A percentile compares a stretch with the other conserved stretches of the same genome.
phyloP scores from a whole-genome alignment of 2,329 filamentous ascomycete genomes.

The Corinectria fuckeliana region DNA sequence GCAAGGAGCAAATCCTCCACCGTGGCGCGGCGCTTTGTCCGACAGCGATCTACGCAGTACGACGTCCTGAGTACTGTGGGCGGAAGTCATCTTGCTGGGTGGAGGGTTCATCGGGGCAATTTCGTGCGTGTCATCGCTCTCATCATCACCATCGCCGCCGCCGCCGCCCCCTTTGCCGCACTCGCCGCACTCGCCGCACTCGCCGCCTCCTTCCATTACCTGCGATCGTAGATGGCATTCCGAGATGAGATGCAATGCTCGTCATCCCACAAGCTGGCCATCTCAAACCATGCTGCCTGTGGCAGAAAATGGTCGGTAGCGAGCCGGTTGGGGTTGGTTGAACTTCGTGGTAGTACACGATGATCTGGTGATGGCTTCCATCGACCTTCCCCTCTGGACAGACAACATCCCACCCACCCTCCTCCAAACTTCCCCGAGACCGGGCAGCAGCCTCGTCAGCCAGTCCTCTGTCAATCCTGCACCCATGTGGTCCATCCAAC shows the following conservation, averaged over 20 bases:
- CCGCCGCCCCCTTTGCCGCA: background rate
- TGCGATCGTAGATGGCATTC: constrained; percentile 16
- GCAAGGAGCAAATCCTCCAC: constrained; percentile 7
- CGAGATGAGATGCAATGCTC: constrained; percentile 17
- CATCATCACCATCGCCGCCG: background rate
- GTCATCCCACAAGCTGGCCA: constrained; percentile 2
- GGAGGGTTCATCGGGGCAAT: background rate
- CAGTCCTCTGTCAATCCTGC: constrained; percentile 11
- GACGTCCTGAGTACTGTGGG: background rate
- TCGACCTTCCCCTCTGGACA: constrained; percentile 22
- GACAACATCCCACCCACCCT: background rate
- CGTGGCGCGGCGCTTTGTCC: constrained; percentile 10
- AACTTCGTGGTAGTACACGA: constrained; percentile 12
- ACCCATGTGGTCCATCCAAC: constrained; percentile 6
- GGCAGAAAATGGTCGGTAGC: constrained; percentile 10
- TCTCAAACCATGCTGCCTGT: background rate
- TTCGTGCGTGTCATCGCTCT: constrained; percentile 1
- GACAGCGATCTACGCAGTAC: background rate
- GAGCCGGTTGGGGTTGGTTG: background rate
- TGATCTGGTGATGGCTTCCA: constrained; percentile 30
- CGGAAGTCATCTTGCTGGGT: background rate
- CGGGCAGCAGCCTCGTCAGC: constrained; percentile 2
- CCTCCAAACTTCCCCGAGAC: background rate
- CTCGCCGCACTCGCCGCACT: background rate
- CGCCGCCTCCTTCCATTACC: constrained; percentile 4